Base-by-base conservation (phyloP, 257 asterid genomes). In the Paraleonurus japonicus region DNA sequence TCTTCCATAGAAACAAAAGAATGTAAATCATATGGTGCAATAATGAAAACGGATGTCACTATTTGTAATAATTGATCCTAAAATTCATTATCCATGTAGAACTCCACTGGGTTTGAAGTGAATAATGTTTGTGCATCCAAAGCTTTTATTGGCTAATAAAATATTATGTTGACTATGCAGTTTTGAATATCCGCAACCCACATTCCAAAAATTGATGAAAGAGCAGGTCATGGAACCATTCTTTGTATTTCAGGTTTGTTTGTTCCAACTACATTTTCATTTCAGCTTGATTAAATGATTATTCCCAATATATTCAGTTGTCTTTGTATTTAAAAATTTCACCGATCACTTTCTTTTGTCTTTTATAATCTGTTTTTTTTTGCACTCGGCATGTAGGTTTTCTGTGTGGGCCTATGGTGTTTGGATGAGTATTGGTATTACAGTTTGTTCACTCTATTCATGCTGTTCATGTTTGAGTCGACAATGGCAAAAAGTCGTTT, bases 391-490 rank as follows among this genome's bases (percentile, higher is more conserved):
- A 68, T 85, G 72, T 72, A 94, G 99, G 99, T 94, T 65, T 94
- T 94, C 77, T 94, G 99, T 77, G 99, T 94, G 80, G 96, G 97
- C 69, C 80, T 94, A 20, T 95, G 99, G 98, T 95, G 98, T 84
- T 85, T 95, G 85, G 99, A 95, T 78, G 98, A 89, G 72, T 95
- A 75, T 73, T 95, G 99, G 99, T 92, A 95, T 79, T 94, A 94
- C 88, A 94, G 97, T 75, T 72, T 94, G 73, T 94, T 94, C 85
- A 92, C 99, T 47, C 80, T 95, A 41, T 92, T 95, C 84, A 95
- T 95, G 99, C 85, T 95, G 85, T 91, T 95, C 72, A 88, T 95
- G 99, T 95, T 92, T 71, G 99, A 95, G 85, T 95, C 99, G 41
- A 95, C 99, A 48, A 95, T 95, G 99, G 96, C 98, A 2, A 92